phyloP scores from a whole-genome alignment of 2,329 filamentous ascomycete genomes.

The Claviceps paspali region DNA sequence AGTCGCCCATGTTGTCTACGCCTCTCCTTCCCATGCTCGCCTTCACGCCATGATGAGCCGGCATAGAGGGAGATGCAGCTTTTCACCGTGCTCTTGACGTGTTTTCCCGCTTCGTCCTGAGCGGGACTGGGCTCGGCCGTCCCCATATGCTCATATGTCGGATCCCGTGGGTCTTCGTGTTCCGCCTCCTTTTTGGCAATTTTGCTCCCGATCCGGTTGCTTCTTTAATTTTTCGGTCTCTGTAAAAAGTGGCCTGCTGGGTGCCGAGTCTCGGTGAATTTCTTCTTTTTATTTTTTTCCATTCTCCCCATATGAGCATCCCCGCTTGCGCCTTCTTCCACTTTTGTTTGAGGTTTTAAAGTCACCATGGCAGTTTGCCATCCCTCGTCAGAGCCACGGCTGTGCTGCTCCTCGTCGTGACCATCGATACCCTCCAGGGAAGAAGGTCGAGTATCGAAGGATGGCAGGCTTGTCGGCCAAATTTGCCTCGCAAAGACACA shows the following conservation, averaged over 20 bases:
- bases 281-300: too few species aligned
- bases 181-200: background rate
- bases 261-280: background rate
- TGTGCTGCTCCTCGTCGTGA: conserved; percentile 1
- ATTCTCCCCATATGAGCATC: too few species aligned
- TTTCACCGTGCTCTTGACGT: background rate
- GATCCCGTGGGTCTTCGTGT: background rate
- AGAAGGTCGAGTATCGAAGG: too few species aligned
- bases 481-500: too few species aligned
- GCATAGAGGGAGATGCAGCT: too few species aligned
- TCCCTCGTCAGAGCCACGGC: background rate
- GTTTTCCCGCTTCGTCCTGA: background rate
- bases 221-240: background rate
- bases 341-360: background rate
- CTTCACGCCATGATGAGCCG: too few species aligned
- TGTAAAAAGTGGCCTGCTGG: background rate
- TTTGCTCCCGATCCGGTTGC: too few species aligned
- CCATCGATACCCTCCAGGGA: too few species aligned
- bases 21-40: too few species aligned
- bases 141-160: too few species aligned
- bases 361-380: background rate
- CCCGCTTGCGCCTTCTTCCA: background rate
- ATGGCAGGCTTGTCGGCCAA: background rate
- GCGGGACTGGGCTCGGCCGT: background rate
- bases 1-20: too few species aligned